phyloP scores from a whole-genome alignment of 2,329 filamentous ascomycete species.

The Ophiosphaerella herpotricha region DNA sequence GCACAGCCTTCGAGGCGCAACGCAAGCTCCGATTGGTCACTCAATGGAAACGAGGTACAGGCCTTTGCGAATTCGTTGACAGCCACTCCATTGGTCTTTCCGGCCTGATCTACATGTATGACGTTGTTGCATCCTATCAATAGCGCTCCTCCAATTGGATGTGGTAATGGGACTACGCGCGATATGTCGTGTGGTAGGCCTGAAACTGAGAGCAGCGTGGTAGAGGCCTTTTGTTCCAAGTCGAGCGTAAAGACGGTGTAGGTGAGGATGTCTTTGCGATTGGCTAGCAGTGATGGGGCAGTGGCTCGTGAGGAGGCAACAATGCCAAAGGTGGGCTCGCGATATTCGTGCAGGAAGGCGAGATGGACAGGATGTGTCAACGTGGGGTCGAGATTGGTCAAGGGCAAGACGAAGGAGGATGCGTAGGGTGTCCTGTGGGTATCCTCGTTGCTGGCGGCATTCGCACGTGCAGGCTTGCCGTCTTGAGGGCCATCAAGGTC shows the following conservation, averaged over 20 bases:
- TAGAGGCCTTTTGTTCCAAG: slow-evolving; percentile 89
- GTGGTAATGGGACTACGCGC: slow-evolving; percentile 78
- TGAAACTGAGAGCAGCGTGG: slow-evolving; percentile 83
- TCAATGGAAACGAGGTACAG: slow-evolving; percentile 80
- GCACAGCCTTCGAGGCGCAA: slow-evolving; percentile 81
- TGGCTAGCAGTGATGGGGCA: slow-evolving; percentile 72
- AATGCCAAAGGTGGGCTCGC: slow-evolving; percentile 96
- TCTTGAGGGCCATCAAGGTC: slow-evolving; percentile 67
- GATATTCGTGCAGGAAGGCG: slow-evolving; percentile 93
- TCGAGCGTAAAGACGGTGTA: slow-evolving; percentile 97
- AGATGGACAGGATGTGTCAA: slow-evolving; percentile 89
- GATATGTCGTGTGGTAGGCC: slow-evolving; percentile 87
- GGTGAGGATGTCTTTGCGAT: slow-evolving; percentile 81
- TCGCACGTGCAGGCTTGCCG: slow-evolving; percentile 36
- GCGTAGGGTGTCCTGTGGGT: slow-evolving; percentile 71
- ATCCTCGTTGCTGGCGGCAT: slow-evolving; percentile 43
- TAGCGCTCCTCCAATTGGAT: slow-evolving; percentile 85
- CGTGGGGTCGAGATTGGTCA: slow-evolving; percentile 84
- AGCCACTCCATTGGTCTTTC: slow-evolving; percentile 88
- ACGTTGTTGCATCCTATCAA: slow-evolving; percentile 87
- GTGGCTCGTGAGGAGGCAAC: slow-evolving; percentile 76
- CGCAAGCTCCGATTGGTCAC: slow-evolving; percentile 80
- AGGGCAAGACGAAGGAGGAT: slow-evolving; percentile 88
- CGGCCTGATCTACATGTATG: slow-evolving; percentile 94
- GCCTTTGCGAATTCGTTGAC: slow-evolving; percentile 89